Base-by-base conservation (phyloP, 73 alveolate genomes). In the Blepharisma stoltei region DNA sequence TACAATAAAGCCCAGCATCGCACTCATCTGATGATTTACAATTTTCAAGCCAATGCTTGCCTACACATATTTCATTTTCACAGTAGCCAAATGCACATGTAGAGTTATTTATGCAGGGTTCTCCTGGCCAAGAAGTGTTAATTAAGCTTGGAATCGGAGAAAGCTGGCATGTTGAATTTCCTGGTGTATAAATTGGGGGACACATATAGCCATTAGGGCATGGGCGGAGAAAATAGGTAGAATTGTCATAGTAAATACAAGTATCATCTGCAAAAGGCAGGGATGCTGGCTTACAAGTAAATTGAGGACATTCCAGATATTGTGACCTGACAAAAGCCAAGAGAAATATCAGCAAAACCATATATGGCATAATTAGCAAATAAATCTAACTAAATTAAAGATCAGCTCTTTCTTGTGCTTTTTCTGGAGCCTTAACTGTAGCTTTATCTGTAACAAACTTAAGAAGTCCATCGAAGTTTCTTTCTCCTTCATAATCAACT, bases 401-500 rank as follows among this genome's bases (percentile, higher is more conserved):
- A 32, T 32, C 41, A 32, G 41, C 3, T 32, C 41, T 32, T 32
- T 32, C 41, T 32, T 32, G 41, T 32, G 41, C 41, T 32, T 32
- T 32, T 32, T 14, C 18, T 20, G 73, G 46, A 60, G 23, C 14
- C 18, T 14, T 60, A 14, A 9, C 46, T 14, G 46, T 60, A 60
- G 73, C 38, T 38, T 60, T 60, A 18, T 60, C 73, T 38, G 14
- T 18, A 60, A 60, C 45, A 60, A 60, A 60, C 18, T 55, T 27
- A 49, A 70, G 55, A 70, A 54, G 49, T 69, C 49, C 75, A 55
- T 80, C 73, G 81, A 67, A 67, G 55, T 83, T 55, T 70, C 66
- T 38, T 55, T 68, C 41, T 69, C 75, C 55, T 80, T 89, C 6
- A 44, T 69, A 69, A 43, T 83, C 93, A 65, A 87, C 77, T 21